These are phyloP conservation scores for Aegle marmelos DNA, from an alignment of 345 rosid genomes.

Conservation along the genomic window DNA sequence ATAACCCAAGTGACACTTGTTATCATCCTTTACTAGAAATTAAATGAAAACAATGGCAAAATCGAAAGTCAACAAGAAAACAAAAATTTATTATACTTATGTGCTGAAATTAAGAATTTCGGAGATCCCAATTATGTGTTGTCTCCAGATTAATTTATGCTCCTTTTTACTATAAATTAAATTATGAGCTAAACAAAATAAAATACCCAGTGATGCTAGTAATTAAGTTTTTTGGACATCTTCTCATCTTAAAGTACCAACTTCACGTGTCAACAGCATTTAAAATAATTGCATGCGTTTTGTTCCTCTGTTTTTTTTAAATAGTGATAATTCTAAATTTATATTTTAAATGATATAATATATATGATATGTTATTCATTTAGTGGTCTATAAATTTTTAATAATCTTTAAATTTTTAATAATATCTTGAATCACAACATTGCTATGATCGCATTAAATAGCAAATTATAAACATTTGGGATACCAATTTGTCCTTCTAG, in stretches of 20 bases:
- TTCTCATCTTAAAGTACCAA: neutral
- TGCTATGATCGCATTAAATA: too few species aligned
- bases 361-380: too few species aligned
- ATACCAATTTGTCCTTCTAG: too few species aligned
- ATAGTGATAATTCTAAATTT: too few species aligned
- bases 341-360: too few species aligned
- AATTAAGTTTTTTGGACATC: neutral
- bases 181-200: neutral
- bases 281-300: neutral
- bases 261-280: conserved; percentile 1
- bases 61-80: neutral
- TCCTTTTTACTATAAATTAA: neutral
- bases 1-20: neutral
- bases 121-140: neutral
- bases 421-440: too few species aligned
- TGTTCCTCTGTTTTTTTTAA: too few species aligned
- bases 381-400: too few species aligned
- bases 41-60: neutral
- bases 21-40: neutral
- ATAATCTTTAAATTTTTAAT: too few species aligned
- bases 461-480: too few species aligned
- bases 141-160: neutral
- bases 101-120: neutral
- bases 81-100: fast-evolving
- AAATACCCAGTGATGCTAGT: neutral